Base-by-base conservation (phyloP, 2,329 filamentous ascomycete genomes). In the Alternaria arbusti region DNA sequence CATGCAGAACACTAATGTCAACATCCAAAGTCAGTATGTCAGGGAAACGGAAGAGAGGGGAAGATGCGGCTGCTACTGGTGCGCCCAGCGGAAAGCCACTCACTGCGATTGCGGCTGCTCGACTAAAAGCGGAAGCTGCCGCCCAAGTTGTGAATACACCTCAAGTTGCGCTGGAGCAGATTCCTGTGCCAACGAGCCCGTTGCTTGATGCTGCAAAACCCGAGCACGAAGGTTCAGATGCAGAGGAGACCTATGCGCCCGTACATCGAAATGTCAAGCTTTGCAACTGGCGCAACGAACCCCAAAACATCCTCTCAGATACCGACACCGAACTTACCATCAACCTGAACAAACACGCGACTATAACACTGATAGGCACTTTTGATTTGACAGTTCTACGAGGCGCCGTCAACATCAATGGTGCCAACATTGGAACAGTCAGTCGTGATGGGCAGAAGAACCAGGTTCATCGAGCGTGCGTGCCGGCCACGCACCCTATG, bases 401-500 rank as follows among this genome's bases (percentile, higher is more conserved):
- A 56, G 92, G 92, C 3, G 84, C 88, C 46, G 81, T 91, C 23
- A 89, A 87, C 1, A 77, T 95, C 25, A 86, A 88, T 13, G 91
- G 92, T 15, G 88, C 91, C 7, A 86, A 84, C 7, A 75, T 95
- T 4, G 81, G 82, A 11, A 75, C 85, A 2, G 82, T 84, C 0
- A 68, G 67, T 50, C 67, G 57, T 43, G 57, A 64, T 36, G 68
- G 68, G 13, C 65, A 71, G 47, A 66, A 66, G 23, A 59, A 61
- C 8, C 55, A 51, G 36, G 47, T 47, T n/a, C 60, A 73, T 67
- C 89, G 86, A 82, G 83, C 92, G 15, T 88, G 87, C 75, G 90
- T 91, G 15, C 87, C 91, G 1, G 85, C 86, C 45, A 92, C 89
- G 40, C 88, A 93, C 73, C 88, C 91, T 1, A 78, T 95, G 2